phyloP scores from a whole-genome alignment of 1,284 basidiomycete genomes.

The Moniliophthora roreri region DNA sequence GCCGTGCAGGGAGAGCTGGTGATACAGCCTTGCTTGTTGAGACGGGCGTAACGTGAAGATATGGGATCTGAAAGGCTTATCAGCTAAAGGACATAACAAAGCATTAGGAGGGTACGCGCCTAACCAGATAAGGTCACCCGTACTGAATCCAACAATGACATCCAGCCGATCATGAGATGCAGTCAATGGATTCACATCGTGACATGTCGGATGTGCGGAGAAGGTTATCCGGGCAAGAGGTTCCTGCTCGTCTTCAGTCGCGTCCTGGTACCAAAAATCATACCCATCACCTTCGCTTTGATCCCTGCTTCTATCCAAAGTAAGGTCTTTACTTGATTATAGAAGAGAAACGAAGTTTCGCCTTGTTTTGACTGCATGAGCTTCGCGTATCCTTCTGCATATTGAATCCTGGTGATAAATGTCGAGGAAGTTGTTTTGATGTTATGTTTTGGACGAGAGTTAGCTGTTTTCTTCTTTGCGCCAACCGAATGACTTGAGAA shows the following conservation, averaged over 20 bases:
- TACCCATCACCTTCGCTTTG: constrained; percentile 64
- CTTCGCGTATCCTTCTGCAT: constrained; percentile 74
- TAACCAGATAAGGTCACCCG: constrained; percentile 93
- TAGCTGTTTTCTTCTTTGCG: constrained; percentile 59
- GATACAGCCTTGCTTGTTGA: constrained; percentile 91
- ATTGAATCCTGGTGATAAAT: constrained; percentile 85
- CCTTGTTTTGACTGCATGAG: constrained; percentile 76
- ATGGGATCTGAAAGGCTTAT: constrained; percentile 65
- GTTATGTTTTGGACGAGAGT: constrained; percentile 80
- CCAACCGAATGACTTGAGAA: constrained; percentile 19
- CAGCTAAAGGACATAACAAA: constrained; percentile 6
- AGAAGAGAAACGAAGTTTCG: constrained; percentile 83
- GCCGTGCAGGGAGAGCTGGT: constrained; percentile 79
- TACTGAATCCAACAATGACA: constrained; percentile 88
- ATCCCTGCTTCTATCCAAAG: constrained; percentile 81
- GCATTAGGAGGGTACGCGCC: constrained; percentile 44
- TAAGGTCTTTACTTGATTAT: constrained; percentile 78
- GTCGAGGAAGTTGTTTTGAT: constrained; percentile 86
- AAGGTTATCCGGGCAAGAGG: constrained; percentile 86
- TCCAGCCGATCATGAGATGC: constrained; percentile 81
- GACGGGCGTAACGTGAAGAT: constrained; percentile 79
- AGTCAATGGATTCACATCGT: constrained; percentile 83
- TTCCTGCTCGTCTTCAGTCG: constrained; percentile 52
- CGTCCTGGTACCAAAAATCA: constrained; percentile 12
- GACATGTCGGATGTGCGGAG: constrained; percentile 84